Evolutionary conservation across 2,329 filamentous ascomycete genomes (phyloP).

Genomic region (Aspergillus ibericus): DNA sequence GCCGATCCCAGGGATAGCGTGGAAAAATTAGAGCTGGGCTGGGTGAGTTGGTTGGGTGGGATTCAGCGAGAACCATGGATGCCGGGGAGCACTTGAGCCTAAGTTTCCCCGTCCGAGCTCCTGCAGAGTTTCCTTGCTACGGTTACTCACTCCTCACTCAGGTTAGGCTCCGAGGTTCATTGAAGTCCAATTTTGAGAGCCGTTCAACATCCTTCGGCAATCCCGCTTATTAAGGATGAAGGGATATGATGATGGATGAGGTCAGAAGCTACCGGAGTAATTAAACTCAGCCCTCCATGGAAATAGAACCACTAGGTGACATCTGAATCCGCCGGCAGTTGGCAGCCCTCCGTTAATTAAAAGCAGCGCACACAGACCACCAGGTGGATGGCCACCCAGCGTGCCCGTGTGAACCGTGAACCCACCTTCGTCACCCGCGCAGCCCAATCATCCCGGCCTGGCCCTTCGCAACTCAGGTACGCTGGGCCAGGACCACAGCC

Average conservation of each 20-base stretch:
- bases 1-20: background rate
- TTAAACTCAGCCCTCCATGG: background rate
- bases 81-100: background rate
- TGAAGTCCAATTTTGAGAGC: background rate
- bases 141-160: too few relatives aligned
- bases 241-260: background rate
- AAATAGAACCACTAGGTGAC: background rate
- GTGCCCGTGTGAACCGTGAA: background rate
- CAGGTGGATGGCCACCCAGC: background rate
- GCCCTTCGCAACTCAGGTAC: background rate
- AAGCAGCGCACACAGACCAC: constrained; percentile 4
- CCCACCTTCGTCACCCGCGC: background rate
- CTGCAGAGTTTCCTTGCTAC: background rate
- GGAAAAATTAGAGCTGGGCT: background rate
- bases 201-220: background rate
- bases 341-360: constrained; percentile 4
- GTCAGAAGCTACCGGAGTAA: background rate
- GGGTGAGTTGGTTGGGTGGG: background rate
- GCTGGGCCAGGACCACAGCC: background rate
- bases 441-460: background rate
- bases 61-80: background rate
- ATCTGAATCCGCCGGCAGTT: background rate
- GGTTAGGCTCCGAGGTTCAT: background rate
- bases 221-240: background rate
- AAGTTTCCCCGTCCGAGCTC: constrained; percentile 4